Base-by-base conservation (phyloP, 2,329 filamentous ascomycete species). In the Geoglossum cookeanum region DNA sequence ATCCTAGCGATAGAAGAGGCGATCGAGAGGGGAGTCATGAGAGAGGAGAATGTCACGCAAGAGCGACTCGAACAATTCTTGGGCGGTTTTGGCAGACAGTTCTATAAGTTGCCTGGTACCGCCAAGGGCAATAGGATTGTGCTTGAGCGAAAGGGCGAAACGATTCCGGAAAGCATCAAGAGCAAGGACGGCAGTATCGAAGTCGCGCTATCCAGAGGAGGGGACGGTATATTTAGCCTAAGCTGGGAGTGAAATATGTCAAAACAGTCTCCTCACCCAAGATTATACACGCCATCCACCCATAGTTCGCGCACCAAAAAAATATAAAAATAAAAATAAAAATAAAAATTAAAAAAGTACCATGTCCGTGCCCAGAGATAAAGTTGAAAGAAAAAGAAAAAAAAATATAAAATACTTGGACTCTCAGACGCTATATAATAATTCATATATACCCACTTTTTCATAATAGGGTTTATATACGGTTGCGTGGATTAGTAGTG, bases 1-100 rank as follows among this genome's bases (percentile, higher is more conserved):
- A 22, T 22, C 22, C 75, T 82, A 53, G 81, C 87, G 52, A 70
- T 88, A 29, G 77, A 77, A 67, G 78, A 78, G 27, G 70, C 88
- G 29, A 11, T 49, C 29, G 11, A 29, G 5, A 17, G 47, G 13
- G 47, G n/a, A 3, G 71, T 71, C 56, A 69, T 83, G 0, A 73
- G 73, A 58, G 72, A 71, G 1, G 22, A 22, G 22, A 22, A 22
- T 2, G 2, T 22, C 22, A 22, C 22, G 22, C 22, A 22, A 22
- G 22, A 22, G 22, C 22, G 22, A 22, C 22, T 22, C 22, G 22
- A 22, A 2, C 22, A 22, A 22, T 83, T 83, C 67, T 66, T 82
- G 33, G 74, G 77, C 64, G 64, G 65, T 1, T 74, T 71, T 58
- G 79, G 78, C 4, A 71, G 78, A 48, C 66, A 64, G 3, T 83